These are phyloP conservation scores for Leccinum pseudoinsigne DNA, from an alignment of 1,284 basidiomycete species.

Conservation along the genomic window DNA sequence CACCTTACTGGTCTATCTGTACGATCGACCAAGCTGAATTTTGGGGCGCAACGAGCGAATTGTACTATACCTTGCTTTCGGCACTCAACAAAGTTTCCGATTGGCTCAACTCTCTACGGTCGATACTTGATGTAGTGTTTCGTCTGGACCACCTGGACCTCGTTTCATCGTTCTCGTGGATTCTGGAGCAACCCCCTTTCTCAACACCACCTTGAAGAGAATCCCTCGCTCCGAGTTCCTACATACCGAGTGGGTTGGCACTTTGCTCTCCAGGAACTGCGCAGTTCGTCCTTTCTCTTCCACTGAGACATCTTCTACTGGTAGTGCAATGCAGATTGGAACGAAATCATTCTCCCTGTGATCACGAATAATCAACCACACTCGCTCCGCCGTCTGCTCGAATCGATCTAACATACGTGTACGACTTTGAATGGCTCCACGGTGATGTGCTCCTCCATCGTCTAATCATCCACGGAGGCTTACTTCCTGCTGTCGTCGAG, in stretches of 20 bases:
- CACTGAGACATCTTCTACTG: slow-evolving; percentile 1
- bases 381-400: slow-evolving; percentile 68
- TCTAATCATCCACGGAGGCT: no score
- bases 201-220: slow-evolving; percentile 40
- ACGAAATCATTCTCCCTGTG: slow-evolving; percentile 66
- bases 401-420: slow-evolving; percentile 52
- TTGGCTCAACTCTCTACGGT: slow-evolving; percentile 23
- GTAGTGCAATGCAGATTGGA: slow-evolving; percentile 58
- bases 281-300: slow-evolving; percentile 22
- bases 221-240: slow-evolving; percentile 56
- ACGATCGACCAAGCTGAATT: slow-evolving; percentile 17
- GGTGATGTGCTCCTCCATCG: no score
- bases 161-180: slow-evolving; percentile 22
- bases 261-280: slow-evolving; percentile 50
- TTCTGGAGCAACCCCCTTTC: slow-evolving; percentile 21
- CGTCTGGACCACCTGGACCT: slow-evolving; percentile 32
- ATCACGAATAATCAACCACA: slow-evolving; percentile 75
- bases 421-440: no score
- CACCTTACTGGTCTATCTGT: slow-evolving; percentile 37
- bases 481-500: no score
- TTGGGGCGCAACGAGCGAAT: slow-evolving; percentile 5
- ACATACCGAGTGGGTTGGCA: slow-evolving; percentile 65
- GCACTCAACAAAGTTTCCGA: slow-evolving; percentile 8
- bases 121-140: slow-evolving; percentile 35
- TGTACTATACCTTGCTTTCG: slow-evolving; percentile 26